Evolutionary conservation across 2,329 filamentous ascomycete species (phyloP).

Genomic region (Epichloe elymi): DNA sequence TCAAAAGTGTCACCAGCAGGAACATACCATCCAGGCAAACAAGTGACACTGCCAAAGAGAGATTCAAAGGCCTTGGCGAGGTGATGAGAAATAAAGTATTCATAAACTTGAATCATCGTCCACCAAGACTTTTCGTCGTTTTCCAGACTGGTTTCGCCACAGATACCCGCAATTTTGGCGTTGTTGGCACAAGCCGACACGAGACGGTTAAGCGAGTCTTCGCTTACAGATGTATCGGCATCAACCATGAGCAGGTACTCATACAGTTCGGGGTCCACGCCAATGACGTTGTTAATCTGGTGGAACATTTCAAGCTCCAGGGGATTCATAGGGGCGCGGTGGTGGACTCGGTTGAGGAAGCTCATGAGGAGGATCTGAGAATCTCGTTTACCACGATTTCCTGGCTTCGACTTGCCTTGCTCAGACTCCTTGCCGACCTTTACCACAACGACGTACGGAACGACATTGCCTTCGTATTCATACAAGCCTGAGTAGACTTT

Average conservation of each 20-base stretch:
- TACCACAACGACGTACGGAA: conserved; percentile 89
- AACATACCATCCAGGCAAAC: conserved; percentile 94
- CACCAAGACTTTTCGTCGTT: conserved; percentile 94
- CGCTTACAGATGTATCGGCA: conserved; percentile 85
- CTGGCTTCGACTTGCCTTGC: conserved; percentile 78
- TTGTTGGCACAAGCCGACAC: conserved; percentile 90
- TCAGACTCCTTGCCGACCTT: conserved; percentile 97
- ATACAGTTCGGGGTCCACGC: conserved; percentile 92
- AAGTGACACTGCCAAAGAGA: conserved; percentile 93
- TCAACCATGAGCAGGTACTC: conserved; percentile 97
- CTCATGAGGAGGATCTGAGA: conserved; percentile 92
- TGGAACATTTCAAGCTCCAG: conserved; percentile 97
- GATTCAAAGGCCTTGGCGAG: conserved; percentile 95
- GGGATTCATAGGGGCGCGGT: conserved; percentile 86
- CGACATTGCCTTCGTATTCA: conserved; percentile 93
- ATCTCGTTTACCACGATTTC: conserved; percentile 96
- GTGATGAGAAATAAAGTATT: conserved; percentile 98
- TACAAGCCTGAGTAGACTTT: conserved; percentile 98
- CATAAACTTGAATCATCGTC: conserved; percentile 99
- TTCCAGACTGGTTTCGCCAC: conserved; percentile 88
- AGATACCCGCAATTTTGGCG: conserved; percentile 92
- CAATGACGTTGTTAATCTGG: conserved; percentile 98
- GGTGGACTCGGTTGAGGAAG: conserved; percentile 95
- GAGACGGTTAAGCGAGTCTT: conserved; percentile 84
- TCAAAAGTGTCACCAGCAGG: neutral